Evolutionary conservation across 228 moss, liverwort and hornwort species (phyloP), one percentile per base, ranked within the genome.

Genomic region (Sphagnum magellanicum): DNA sequence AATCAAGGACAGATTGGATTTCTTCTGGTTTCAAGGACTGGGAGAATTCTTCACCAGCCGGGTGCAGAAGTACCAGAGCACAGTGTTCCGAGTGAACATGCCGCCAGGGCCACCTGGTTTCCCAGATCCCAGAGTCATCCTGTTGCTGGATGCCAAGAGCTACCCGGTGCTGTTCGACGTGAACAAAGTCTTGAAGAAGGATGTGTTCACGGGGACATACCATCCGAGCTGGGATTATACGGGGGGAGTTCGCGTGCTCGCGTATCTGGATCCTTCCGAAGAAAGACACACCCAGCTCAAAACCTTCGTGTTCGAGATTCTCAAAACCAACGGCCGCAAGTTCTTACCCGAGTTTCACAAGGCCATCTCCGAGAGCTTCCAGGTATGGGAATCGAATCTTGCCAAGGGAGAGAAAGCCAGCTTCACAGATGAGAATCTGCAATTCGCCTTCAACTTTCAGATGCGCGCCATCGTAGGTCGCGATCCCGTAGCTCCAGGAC

Each of bases 111-210:
- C 90, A 5, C 82, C 66, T 4, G 83, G 85, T 0, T 68, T 81
- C 5, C 65, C 75, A 5, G 82, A 90, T 60, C 52, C 90, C 0
- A 48, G 75, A 5, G 85, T 85, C 5, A 77, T 92, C 72, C 72
- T 88, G 47, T 17, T 92, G 10, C 71, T 90, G 6, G 92, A 92
- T 14, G 71, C 76, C 70, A 84, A 88, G 74, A 86, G 90, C 75
- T 92, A 83, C 73, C 90, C 84, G 4, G 62, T 74, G 0, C 74
- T 92, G 65, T 92, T 88, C 67, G 88, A 92, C 50, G 16, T 78
- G 61, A 75, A 76, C 57, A 90, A 86, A 64, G 80, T 88, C 58
- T 90, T 90, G 82, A 92, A 92, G 83, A 84, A 72, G 79, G 74
- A 92, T 14, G 3, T 90, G 0, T 92, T 92, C 77, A 68, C 68